Evolutionary conservation across 495 filamentous ascomycete genomes (phyloP).

Genomic region (Paragyromitra xinjiangensis): DNA sequence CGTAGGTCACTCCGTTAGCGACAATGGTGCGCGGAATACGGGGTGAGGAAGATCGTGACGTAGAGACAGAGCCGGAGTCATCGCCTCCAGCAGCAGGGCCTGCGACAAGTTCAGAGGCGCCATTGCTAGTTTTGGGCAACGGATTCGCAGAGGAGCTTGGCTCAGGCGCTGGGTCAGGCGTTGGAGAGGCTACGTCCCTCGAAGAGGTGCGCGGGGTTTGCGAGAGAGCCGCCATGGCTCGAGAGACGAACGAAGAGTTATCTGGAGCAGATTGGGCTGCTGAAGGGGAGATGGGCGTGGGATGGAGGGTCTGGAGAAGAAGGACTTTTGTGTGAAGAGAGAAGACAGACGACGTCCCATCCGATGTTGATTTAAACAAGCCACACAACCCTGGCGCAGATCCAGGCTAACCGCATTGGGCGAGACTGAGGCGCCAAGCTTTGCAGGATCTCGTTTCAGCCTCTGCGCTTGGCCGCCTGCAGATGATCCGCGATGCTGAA

Average conservation of each 20-base stretch:
- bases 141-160: neutral
- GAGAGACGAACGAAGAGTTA: neutral
- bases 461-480: conserved; percentile 29
- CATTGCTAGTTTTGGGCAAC: neutral
- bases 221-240: conserved; percentile 12
- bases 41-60: conserved; percentile 11
- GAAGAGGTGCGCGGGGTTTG: conserved; percentile 5
- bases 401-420: conserved; percentile 23
- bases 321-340: neutral
- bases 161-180: neutral
- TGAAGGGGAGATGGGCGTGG: neutral
- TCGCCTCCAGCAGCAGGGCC: neutral
- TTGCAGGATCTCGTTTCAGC: conserved; percentile 31
- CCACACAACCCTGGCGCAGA: conserved; percentile 32
- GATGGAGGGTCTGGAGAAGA: neutral
- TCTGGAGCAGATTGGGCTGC: neutral
- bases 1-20: conserved; percentile 41
- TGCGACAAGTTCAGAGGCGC: neutral
- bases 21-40: conserved; percentile 29
- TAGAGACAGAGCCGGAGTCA: neutral
- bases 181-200: neutral
- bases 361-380: conserved; percentile 38
- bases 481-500: conserved; percentile 32
- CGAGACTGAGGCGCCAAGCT: conserved; percentile 19
- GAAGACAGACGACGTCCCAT: conserved; percentile 21